phyloP scores from a whole-genome alignment of 106 monocot species.

The Amphibolis antarctica region DNA sequence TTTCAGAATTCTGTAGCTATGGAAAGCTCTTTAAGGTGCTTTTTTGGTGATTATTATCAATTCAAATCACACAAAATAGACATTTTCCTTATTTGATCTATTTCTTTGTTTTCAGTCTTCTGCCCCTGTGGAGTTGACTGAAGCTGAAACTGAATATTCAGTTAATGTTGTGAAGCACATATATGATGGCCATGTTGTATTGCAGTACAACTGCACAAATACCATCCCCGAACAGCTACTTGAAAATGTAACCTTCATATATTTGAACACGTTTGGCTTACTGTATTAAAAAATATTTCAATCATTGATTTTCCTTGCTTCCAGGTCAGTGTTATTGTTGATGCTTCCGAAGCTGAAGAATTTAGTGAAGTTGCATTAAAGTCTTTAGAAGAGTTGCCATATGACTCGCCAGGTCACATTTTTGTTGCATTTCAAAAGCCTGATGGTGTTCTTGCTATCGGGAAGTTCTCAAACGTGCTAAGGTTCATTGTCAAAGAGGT shows the following conservation, averaged over 20 bases:
- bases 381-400: conserved; percentile 59
- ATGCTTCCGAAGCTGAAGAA: conserved; percentile 92
- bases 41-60: not conserved
- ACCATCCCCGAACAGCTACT: conserved; percentile 89
- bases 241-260: conserved; percentile 49
- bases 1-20: conserved; percentile 72
- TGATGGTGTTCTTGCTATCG: conserved; percentile 52
- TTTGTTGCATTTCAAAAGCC: conserved; percentile 96
- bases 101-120: conserved; percentile 52
- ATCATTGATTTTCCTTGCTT: not conserved
- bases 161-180: conserved; percentile 96
- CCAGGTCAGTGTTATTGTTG: conserved; percentile 84
- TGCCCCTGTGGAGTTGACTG: conserved; percentile 88
- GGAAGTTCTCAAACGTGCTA: conserved; percentile 78
- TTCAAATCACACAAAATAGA: not conserved
- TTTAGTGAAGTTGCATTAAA: conserved; percentile 59
- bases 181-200: conserved; percentile 65
- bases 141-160: conserved; percentile 96
- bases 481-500: conserved; percentile 97
- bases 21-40: conserved; percentile 84
- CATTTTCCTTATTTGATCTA: not conserved
- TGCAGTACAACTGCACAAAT: conserved; percentile 98
- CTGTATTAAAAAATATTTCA: not conserved
- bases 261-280: too few relatives aligned
- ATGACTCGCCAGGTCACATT: conserved; percentile 80